Base-by-base conservation (phyloP, 1,284 basidiomycete species). In the Pseudozyma pruni region DNA sequence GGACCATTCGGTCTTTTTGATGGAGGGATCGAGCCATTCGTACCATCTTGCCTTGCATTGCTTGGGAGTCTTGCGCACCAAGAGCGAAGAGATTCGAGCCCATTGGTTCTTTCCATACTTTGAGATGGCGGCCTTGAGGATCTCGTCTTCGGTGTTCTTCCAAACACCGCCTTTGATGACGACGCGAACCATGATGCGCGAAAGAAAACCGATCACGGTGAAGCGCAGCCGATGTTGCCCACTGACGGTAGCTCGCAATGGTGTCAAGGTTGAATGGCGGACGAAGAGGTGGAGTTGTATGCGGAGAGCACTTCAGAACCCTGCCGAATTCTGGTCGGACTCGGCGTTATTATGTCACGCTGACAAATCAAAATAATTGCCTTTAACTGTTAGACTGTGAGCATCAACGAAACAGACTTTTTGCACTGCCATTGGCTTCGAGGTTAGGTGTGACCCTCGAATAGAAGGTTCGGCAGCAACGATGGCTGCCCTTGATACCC, bases 1-100 rank as follows among this genome's bases (percentile, higher is more conserved):
- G 90, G 76, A 47, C 81, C 81, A 83, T 83, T 98, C 96, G 33
- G 95, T 97, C 87, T 99, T 99, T 84, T 98, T 98, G 85, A 98
- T 99, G 46, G 94, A 95, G 8, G 96, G 96, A 84, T 99, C 96
- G 51, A 98, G 86, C 96, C 96, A 98, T 85, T 98, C 96, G 83
- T 97, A 98, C 96, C 96, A 98, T 59, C 86, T 81, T 23, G 95
- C 96, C 84, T 98, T 99, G 86, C 96, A 98, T 85, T 99, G 96
- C 83, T 99, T 99, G 11, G 96, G 94, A 11, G 96, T 98, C 85
- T 99, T 99, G 74, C 96, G 89, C 38, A 98, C 96, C 47, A 99
- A 88, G 25, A 99, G 86, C 35, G 95, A 98, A 8, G 94, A 97
- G 83, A 99, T 98, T 79, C 95, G 93, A 22, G 96, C 95, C 94